phyloP scores from a whole-genome alignment of 768 basidiomycete species.

The Tulasnella sp. region DNA sequence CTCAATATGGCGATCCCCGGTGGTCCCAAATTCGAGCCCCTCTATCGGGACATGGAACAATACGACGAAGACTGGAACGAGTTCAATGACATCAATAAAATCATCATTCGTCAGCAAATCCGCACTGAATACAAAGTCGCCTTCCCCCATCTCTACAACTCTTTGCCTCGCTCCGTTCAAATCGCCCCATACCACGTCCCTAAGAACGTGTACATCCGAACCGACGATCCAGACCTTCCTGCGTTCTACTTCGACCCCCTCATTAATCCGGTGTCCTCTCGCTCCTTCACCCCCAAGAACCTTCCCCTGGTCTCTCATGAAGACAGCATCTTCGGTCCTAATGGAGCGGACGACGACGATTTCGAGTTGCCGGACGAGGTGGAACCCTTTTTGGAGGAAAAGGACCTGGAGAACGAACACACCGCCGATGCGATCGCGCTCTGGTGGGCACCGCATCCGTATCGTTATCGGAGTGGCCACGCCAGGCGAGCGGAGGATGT shows the following conservation, averaged over 20 bases:
- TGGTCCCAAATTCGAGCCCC: conserved; percentile 95
- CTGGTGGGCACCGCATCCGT: conserved; percentile 98
- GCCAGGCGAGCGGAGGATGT: conserved; percentile 93
- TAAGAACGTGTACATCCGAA: conserved; percentile 98
- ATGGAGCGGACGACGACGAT: conserved; percentile 72
- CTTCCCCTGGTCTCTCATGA: conserved; percentile 76
- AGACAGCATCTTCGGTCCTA: conserved; percentile 83
- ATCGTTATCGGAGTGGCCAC: conserved; percentile 80
- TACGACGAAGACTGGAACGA: conserved; percentile 99
- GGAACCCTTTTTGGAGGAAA: conserved; percentile 68
- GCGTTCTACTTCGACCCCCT: conserved; percentile 99
- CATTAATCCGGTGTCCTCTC: conserved; percentile 93
- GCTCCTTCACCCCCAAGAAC: conserved; percentile 76
- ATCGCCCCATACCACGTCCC: conserved; percentile 87
- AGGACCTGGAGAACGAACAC: conserved; percentile 73
- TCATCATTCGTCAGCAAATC: conserved; percentile 97
- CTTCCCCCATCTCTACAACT: conserved; percentile 98
- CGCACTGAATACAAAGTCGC: conserved; percentile 99
- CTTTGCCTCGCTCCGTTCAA: conserved; percentile 86
- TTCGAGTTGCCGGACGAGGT: conserved; percentile 74
- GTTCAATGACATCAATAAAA: conserved; percentile 99
- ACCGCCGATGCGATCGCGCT: conserved; percentile 95
- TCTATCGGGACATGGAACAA: conserved; percentile 92
- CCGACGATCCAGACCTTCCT: conserved; percentile 97
- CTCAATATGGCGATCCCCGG: conserved; percentile 96